Conservation (phyloP, 352 stramenopile genomes). For the Peronospora farinosa region DNA sequence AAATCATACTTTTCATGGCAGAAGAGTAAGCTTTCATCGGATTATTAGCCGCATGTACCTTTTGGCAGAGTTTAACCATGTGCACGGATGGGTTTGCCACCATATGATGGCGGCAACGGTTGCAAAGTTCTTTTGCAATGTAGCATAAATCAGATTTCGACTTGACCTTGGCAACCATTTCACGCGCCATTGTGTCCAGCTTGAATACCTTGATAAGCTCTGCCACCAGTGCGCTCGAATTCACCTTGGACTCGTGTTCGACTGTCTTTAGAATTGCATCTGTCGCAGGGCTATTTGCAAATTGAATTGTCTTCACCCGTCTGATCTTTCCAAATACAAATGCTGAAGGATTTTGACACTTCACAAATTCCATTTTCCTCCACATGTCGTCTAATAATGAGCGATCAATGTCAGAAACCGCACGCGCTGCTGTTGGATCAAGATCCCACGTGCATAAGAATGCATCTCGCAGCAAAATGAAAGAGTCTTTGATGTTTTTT, state of each 20-base stretch:
- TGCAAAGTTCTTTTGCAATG: constrained; percentile 70
- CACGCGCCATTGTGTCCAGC: constrained; percentile 71
- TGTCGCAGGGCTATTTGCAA: constrained; percentile 53
- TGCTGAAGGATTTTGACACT: constrained; percentile 56
- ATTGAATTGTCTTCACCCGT: constrained; percentile 58
- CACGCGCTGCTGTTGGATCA: constrained; percentile 50
- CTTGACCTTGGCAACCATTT: constrained; percentile 61
- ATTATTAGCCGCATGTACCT: constrained; percentile 60
- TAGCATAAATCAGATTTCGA: constrained; percentile 53
- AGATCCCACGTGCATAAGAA: constrained; percentile 84
- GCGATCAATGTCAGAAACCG: constrained; percentile 68
- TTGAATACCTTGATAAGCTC: constrained; percentile 73
- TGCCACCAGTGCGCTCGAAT: constrained; percentile 42
- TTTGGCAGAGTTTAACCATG: constrained; percentile 75
- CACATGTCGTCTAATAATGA: constrained; percentile 79
- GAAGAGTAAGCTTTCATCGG: constrained; percentile 79
- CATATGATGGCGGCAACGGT: constrained; percentile 73
- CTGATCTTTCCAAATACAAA: constrained; percentile 73
- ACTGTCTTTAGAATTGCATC: constrained; percentile 51
- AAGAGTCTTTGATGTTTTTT: constrained; percentile 46
- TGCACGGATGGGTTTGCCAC: constrained; percentile 79
- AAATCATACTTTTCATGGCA: constrained; percentile 84
- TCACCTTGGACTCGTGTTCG: constrained; percentile 54
- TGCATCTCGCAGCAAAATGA: constrained; percentile 63
- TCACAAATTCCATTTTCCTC: constrained; percentile 72